Base-by-base conservation (phyloP, 768 basidiomycete species). In the Wakefieldia striispora region DNA sequence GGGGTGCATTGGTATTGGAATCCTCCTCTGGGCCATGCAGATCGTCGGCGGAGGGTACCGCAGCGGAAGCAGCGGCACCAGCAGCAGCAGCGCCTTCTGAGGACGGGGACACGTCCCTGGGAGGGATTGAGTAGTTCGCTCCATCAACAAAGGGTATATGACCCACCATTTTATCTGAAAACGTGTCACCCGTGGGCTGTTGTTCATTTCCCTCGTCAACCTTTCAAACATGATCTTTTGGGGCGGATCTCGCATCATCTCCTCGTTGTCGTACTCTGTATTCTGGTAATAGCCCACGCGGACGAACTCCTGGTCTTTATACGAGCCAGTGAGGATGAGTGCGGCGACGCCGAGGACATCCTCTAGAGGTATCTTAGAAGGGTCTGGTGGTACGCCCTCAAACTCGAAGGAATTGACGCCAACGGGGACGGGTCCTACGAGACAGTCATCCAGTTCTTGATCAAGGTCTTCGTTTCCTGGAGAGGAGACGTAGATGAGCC, bases 241-340 rank as follows among this genome's bases (percentile, higher is more conserved):
- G 8, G 90, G 86, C 14, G 84, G 87, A 13, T 70, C 79, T 62
- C 84, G 79, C 66, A 84, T 88, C 84, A 95, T 85, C 70, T 91
- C 92, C 45, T 93, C 90, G 59, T 89, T 91, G 67, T 97, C 95
- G 64, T 97, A 98, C 69, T 98, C 95, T 21, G 95, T 97, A 64
- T 98, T 95, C 71, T 98, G 97, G 69, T 99, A 99, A 67, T 99
- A 98, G 7, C 97, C 97, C 23, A 99, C 95, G 40, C 95, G 84
- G n/a, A 99, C 95, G 63, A 99, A 99, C 67, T 98, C 97, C 62
- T 97, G 95, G 44, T 97, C 95, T 34, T 85, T 83, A 70, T 98
- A 99, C 11, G 90, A 91, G 7, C 93, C 97, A 0, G 95, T 98
- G 44, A 99, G 80, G 61, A 99, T 97, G 64, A 98, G 86, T 6